Evolutionary conservation across 306 rosid species (phyloP).

Genomic region (Mimosa bimucronata): DNA sequence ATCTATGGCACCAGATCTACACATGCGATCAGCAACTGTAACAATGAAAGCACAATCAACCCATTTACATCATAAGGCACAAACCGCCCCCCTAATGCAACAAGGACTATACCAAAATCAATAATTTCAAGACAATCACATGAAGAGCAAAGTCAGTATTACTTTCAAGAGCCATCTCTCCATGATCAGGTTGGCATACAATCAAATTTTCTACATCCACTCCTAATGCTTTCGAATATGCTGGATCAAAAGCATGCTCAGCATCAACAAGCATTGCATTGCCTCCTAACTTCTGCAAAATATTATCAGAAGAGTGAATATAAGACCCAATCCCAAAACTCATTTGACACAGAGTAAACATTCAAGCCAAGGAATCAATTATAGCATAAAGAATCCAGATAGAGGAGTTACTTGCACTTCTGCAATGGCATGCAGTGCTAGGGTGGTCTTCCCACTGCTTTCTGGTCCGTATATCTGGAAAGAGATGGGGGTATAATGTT

Average conservation of each 20-base stretch:
- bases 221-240: conserved; percentile 95
- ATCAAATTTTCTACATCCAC: conserved; percentile 96
- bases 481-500: conserved; percentile 32
- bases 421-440: conserved; percentile 98
- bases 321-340: conserved; percentile 38
- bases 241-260: conserved; percentile 97
- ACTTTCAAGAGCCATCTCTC: conserved; percentile 99
- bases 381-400: conserved; percentile 25
- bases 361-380: neutral
- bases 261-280: conserved; percentile 99
- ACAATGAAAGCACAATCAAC: conserved; percentile 43
- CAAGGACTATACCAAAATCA: conserved; percentile 21
- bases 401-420: conserved; percentile 82
- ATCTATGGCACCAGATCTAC: conserved; percentile 98
- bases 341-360: conserved; percentile 2
- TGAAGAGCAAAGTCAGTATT: conserved; percentile 44
- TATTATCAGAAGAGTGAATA: conserved; percentile 38
- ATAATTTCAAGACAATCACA: conserved; percentile 35
- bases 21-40: conserved; percentile 97
- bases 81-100: conserved; percentile 26
- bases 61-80: conserved; percentile 16
- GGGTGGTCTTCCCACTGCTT: conserved; percentile 98
- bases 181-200: conserved; percentile 99
- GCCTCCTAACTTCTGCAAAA: conserved; percentile 88
- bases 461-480: conserved; percentile 94